phyloP scores from a whole-genome alignment of 1,284 basidiomycete genomes.

The Pisolithus thermaeus region DNA sequence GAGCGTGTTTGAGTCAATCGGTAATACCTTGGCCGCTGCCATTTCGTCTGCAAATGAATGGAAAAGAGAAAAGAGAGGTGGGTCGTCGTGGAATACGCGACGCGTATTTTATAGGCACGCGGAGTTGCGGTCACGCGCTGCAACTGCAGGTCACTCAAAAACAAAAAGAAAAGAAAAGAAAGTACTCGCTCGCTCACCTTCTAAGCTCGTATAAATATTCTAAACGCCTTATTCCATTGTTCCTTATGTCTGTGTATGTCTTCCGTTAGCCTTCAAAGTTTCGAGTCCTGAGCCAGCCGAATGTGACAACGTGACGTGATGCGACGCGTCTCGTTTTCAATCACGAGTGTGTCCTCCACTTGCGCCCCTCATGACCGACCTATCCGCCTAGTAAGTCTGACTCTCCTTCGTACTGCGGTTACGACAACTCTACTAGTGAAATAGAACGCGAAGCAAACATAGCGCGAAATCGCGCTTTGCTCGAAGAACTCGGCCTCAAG shows the following conservation, averaged over 20 bases:
- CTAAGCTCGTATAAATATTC: no score
- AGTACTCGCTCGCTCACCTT: no score
- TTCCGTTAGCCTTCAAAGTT: no score
- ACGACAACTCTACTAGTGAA: slow-evolving; percentile 44
- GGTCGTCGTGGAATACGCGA: background rate
- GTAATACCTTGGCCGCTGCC: no score
- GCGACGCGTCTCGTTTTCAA: slow-evolving; percentile 18
- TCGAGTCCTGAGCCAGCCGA: background rate
- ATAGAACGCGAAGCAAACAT: slow-evolving; percentile 72
- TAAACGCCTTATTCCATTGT: no score
- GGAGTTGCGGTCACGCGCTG: background rate
- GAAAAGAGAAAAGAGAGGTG: background rate
- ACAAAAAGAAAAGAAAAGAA: no score
- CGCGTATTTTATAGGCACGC: background rate
- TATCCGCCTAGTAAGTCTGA: slow-evolving; percentile 46
- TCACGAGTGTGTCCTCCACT: background rate
- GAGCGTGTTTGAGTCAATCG: no score
- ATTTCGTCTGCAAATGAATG: no score
- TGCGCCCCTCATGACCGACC: background rate
- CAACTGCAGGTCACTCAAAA: no score
- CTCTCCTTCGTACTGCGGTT: background rate
- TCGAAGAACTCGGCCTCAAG: slow-evolving; percentile 63
- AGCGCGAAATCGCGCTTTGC: slow-evolving; percentile 65
- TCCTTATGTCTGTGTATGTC: no score
- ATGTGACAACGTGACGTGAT: slow-evolving; percentile 23